These are phyloP conservation scores for Chaetomium fimeti DNA, from an alignment of 495 filamentous ascomycete species.

Conservation along the genomic window DNA sequence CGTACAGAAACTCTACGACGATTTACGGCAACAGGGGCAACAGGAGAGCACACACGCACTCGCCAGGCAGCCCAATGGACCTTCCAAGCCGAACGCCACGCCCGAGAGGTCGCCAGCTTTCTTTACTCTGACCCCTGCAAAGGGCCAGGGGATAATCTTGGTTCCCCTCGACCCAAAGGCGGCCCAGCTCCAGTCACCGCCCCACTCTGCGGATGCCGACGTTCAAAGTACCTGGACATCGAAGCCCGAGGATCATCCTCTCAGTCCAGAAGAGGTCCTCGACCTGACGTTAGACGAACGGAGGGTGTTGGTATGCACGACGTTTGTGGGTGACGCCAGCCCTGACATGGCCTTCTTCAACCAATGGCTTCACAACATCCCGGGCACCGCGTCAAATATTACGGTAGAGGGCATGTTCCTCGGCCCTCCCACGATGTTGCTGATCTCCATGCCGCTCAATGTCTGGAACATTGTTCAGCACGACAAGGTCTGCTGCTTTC, in stretches of 20 bases:
- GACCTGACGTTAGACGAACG: constrained; percentile 54
- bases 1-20: constrained; percentile 51
- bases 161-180: constrained; percentile 41
- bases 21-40: constrained; percentile 44
- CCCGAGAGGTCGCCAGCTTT: constrained; percentile 47
- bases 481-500: constrained; percentile 57
- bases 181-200: constrained; percentile 44
- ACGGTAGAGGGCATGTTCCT: constrained; percentile 59
- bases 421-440: constrained; percentile 55
- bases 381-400: constrained; percentile 49
- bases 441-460: constrained; percentile 55
- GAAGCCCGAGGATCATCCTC: constrained; percentile 39
- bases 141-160: constrained; percentile 47
- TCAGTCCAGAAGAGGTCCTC: constrained; percentile 43
- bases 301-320: constrained; percentile 55
- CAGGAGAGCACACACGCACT: constrained; percentile 43
- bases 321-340: constrained; percentile 56
- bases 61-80: constrained; percentile 44
- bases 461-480: constrained; percentile 58
- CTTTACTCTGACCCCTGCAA: constrained; percentile 50
- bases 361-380: constrained; percentile 55
- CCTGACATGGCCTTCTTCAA: constrained; percentile 58
- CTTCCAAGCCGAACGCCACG: constrained; percentile 36
- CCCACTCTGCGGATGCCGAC: constrained; percentile 41
- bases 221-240: constrained; percentile 31